Conservation (phyloP, 768 basidiomycete species). For the Daedalea quercina region DNA sequence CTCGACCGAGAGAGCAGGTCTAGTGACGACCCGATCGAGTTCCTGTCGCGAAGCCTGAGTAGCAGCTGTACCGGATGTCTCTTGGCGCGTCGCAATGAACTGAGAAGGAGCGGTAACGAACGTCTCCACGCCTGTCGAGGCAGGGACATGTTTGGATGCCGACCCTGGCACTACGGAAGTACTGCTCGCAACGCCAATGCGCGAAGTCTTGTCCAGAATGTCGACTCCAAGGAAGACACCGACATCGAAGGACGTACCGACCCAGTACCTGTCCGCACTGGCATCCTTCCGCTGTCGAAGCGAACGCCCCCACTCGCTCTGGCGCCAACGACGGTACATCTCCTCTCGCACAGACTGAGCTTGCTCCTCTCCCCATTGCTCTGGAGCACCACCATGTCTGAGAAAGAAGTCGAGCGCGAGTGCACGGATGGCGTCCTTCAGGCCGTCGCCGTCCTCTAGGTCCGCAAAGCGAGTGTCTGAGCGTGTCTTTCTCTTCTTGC, state of each 20-base stretch:
- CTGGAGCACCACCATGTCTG: conserved; percentile 51
- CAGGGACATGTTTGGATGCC: not conserved
- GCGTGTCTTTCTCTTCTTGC: conserved; percentile 17
- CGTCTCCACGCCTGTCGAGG: conserved; percentile 18
- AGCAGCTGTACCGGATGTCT: not conserved
- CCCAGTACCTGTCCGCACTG: conserved; percentile 40
- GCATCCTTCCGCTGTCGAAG: conserved; percentile 26
- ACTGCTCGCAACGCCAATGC: not conserved
- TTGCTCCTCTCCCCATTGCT: conserved; percentile 59
- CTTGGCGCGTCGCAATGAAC: not conserved
- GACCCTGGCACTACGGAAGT: not conserved
- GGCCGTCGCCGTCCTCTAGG: conserved; percentile 27
- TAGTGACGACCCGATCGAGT: not conserved
- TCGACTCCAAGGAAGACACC: conserved; percentile 71
- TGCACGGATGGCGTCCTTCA: conserved; percentile 45
- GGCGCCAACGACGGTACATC: conserved; percentile 54
- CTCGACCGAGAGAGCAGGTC: not conserved
- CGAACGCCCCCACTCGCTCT: conserved; percentile 56
- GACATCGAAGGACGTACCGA: conserved; percentile 72
- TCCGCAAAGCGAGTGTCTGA: conserved; percentile 1
- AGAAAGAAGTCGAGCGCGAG: conserved; percentile 63
- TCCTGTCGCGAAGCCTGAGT: not conserved
- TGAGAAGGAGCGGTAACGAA: conserved; percentile 23
- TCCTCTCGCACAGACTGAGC: conserved; percentile 47
- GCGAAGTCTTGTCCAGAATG: conserved; percentile 34